These are phyloP conservation scores for Nicotiana rustica DNA, from an alignment of 305 asterid species.

Conservation along the genomic window DNA sequence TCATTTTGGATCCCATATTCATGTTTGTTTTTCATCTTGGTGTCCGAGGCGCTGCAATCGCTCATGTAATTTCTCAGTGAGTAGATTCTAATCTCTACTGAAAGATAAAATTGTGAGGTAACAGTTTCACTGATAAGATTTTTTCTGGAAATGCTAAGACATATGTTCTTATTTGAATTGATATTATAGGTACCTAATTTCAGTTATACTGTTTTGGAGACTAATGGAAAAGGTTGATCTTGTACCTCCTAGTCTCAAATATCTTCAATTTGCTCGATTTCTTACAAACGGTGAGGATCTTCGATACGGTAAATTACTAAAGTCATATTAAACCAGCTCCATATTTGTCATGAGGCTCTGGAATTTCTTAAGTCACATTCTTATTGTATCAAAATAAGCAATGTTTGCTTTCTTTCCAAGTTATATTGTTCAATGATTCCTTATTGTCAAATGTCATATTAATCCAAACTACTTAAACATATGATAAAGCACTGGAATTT, in stretches of 20 bases:
- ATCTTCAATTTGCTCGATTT: slow-evolving; percentile 67
- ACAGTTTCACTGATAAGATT: neutral
- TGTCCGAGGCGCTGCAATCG: slow-evolving; percentile 69
- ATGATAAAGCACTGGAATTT: neutral
- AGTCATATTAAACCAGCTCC: neutral
- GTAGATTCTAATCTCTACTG: slow-evolving; percentile 35
- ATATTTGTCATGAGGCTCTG: neutral
- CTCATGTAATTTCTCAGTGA: slow-evolving; percentile 76
- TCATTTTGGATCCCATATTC: slow-evolving; percentile 57
- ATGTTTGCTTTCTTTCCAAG: neutral
- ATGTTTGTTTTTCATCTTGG: slow-evolving; percentile 58
- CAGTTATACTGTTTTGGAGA: slow-evolving; percentile 64
- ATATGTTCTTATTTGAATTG: slow-evolving; percentile 25
- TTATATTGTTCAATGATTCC: neutral
- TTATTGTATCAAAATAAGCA: neutral
- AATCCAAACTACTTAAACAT: neutral
- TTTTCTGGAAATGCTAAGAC: neutral
- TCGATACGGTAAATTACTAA: neutral
- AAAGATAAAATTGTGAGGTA: neutral
- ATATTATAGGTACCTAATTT: slow-evolving; percentile 70
- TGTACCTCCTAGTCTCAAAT: slow-evolving; percentile 61
- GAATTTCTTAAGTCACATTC: neutral
- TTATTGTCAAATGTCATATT: neutral
- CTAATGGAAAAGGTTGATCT: slow-evolving; percentile 62
- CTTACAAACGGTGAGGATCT: slow-evolving; percentile 61